These are phyloP conservation scores for Chrysanthemum makinoi DNA, from an alignment of 129 eudicot genomes.

Conservation along the genomic window DNA sequence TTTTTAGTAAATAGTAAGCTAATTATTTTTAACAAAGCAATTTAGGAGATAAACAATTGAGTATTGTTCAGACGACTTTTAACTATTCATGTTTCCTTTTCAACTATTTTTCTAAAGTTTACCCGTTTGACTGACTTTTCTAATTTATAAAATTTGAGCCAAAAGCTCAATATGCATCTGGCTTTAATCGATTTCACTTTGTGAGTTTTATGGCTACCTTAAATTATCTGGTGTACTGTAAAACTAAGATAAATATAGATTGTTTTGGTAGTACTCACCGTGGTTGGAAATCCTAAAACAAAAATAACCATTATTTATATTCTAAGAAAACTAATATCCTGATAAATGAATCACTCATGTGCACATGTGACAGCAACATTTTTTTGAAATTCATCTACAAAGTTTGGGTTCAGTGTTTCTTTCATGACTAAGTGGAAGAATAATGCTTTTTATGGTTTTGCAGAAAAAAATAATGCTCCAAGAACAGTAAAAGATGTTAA, in stretches of 20 bases:
- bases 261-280: background rate
- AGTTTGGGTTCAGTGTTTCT: too few species aligned
- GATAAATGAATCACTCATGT: background rate
- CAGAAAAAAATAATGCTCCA: constrained; percentile 68
- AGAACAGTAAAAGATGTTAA: constrained; percentile 59
- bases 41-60: background rate
- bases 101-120: background rate
- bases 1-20: background rate
- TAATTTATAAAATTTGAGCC: background rate
- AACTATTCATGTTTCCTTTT: constrained; percentile 1
- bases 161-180: background rate
- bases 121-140: background rate
- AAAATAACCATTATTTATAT: background rate
- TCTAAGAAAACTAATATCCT: background rate
- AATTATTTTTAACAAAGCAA: background rate
- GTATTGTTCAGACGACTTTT: background rate
- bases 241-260: too few species aligned
- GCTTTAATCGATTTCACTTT: background rate
- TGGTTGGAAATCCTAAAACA: background rate
- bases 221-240: too few species aligned
- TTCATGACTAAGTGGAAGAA: too few species aligned
- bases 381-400: background rate
- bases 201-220: background rate
- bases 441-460: constrained; percentile 5
- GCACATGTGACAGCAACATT: constrained; percentile 1